phyloP scores from a whole-genome alignment of 305 asterid species.

The Vinca major region DNA sequence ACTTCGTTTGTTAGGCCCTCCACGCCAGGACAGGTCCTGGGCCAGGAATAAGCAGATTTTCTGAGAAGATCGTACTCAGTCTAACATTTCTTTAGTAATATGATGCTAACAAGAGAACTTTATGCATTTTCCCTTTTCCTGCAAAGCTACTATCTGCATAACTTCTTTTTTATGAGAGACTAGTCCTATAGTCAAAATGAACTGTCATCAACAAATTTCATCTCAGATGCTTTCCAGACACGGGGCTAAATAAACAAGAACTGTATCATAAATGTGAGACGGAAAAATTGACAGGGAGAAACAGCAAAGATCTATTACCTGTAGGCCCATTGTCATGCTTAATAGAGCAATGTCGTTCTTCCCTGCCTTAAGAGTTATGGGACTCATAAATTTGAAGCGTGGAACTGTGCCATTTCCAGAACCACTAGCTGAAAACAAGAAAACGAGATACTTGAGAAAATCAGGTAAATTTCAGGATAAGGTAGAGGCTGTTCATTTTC shows the following conservation, averaged over 20 bases:
- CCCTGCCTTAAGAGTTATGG: slow-evolving; percentile 59
- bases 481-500: neutral
- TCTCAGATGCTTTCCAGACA: neutral
- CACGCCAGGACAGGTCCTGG: neutral
- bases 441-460: slow-evolving; percentile 4
- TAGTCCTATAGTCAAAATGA: neutral
- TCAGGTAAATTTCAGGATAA: neutral
- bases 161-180: neutral
- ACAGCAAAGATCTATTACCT: slow-evolving; percentile 31
- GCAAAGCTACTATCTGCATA: neutral
- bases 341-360: slow-evolving; percentile 69
- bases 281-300: neutral
- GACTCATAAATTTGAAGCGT: slow-evolving; percentile 44
- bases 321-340: slow-evolving; percentile 84
- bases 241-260: neutral
- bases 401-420: slow-evolving; percentile 75
- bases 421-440: slow-evolving; percentile 55
- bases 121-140: neutral
- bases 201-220: neutral
- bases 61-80: neutral
- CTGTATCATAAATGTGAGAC: neutral
- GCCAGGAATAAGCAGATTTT: neutral
- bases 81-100: neutral
- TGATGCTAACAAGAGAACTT: neutral
- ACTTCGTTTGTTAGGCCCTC: neutral